Conservation (phyloP, 1,284 basidiomycete species). For the Apiotrichum laibachii region DNA sequence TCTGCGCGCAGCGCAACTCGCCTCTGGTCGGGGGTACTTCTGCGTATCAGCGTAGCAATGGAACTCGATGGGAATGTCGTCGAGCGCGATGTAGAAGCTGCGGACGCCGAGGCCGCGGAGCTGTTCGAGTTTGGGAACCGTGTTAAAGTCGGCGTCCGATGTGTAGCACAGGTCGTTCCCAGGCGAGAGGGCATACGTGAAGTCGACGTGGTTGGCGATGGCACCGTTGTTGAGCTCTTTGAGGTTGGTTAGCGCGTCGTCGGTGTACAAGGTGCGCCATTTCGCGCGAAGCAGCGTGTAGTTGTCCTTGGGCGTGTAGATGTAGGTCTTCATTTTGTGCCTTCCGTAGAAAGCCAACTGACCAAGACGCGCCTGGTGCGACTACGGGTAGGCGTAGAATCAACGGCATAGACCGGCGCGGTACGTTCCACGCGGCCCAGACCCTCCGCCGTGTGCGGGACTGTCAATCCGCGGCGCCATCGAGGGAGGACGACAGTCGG, state of each 20-base stretch:
- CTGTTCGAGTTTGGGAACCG: not conserved
- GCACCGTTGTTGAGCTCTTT: not conserved
- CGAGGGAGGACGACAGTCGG: no score
- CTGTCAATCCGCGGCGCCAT: no score
- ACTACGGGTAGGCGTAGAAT: not conserved
- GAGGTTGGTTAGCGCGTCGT: not conserved
- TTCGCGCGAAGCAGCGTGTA: not conserved
- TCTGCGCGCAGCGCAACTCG: not conserved
- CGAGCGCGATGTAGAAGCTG: not conserved
- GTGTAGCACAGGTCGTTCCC: not conserved
- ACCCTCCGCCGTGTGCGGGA: no score
- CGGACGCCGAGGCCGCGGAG: not conserved
- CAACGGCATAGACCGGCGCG: constrained; percentile 54
- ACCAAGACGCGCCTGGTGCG: not conserved
- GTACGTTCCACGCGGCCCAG: no score
- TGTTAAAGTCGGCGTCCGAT: not conserved
- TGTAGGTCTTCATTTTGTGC: not conserved
- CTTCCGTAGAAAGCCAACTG: not conserved
- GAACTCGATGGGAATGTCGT: not conserved
- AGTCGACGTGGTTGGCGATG: not conserved
- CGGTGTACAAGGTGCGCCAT: not conserved
- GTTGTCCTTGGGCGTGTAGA: not conserved
- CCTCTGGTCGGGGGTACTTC: not conserved
- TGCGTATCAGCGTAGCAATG: not conserved
- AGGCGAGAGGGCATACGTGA: not conserved